A percentile compares a stretch with the other conserved stretches of the same genome.
phyloP scores from a whole-genome alignment of 2,329 filamentous ascomycete genomes.

The Aspergillus chevalieri region DNA sequence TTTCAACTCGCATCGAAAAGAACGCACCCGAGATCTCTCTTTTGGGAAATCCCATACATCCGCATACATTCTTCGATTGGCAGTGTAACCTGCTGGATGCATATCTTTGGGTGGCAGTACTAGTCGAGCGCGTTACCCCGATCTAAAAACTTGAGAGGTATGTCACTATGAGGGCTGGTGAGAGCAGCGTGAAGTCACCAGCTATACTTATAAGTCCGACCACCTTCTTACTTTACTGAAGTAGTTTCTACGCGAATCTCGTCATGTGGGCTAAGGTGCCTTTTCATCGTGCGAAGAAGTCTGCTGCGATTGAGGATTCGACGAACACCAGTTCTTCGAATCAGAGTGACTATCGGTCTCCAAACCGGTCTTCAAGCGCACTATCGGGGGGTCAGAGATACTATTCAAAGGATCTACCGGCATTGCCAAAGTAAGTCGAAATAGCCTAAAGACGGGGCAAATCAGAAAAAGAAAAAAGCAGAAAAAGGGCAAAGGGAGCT shows the following conservation, averaged over 20 bases:
- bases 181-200: not conserved
- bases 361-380: slow-evolving; percentile 14
- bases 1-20: not conserved
- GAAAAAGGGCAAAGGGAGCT: not conserved
- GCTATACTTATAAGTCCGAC: not conserved
- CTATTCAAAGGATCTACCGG: slow-evolving; percentile 28
- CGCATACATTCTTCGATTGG: not conserved
- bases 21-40: no score
- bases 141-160: not conserved
- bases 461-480: not conserved
- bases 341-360: slow-evolving; percentile 38
- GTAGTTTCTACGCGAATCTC: slow-evolving; percentile 1
- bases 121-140: no score
- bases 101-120: not conserved
- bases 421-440: slow-evolving; percentile 33
- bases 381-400: slow-evolving; percentile 18
- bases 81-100: not conserved
- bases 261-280: slow-evolving; percentile 51
- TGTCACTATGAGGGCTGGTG: slow-evolving; percentile 1
- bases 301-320: slow-evolving; percentile 40
- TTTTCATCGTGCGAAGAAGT: slow-evolving; percentile 43
- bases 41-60: not conserved
- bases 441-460: not conserved
- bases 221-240: not conserved
- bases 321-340: slow-evolving; percentile 42